These are phyloP conservation scores for Tylopilus sp. DNA, from an alignment of 1,284 basidiomycete genomes.

Conservation along the genomic window DNA sequence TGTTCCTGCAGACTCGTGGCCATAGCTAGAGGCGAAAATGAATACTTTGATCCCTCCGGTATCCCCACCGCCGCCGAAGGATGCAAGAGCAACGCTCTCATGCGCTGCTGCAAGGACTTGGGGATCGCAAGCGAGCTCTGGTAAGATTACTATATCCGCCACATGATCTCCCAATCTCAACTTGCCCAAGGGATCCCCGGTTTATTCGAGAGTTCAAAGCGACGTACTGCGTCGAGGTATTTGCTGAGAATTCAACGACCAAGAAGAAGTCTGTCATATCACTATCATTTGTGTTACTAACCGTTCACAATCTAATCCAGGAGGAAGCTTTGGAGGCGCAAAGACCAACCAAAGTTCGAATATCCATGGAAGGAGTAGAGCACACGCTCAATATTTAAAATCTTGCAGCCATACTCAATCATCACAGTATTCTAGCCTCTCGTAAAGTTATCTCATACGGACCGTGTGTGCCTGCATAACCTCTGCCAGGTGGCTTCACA, in stretches of 20 bases:
- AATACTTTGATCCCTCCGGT: slow-evolving; percentile 91
- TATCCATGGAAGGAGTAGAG: slow-evolving; percentile 84
- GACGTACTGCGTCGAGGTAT: slow-evolving; percentile 83
- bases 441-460: not conserved
- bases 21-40: slow-evolving; percentile 93
- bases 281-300: not conserved
- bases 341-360: slow-evolving; percentile 80
- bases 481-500: not conserved
- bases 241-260: slow-evolving; percentile 75
- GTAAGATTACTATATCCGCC: slow-evolving; percentile 42
- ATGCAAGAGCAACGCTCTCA: slow-evolving; percentile 95
- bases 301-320: slow-evolving; percentile 41
- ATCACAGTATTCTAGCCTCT: not conserved
- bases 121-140: slow-evolving; percentile 96
- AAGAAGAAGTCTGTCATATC: slow-evolving; percentile 81
- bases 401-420: not conserved
- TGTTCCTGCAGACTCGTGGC: slow-evolving; percentile 69
- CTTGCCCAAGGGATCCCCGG: slow-evolving; percentile 78
- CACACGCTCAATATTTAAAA: not conserved
- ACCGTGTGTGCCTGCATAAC: not conserved
- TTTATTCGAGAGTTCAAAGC: slow-evolving; percentile 94
- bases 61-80: slow-evolving; percentile 94
- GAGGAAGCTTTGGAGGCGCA: slow-evolving; percentile 89
- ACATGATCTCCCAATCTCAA: not conserved
- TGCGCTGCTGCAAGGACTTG: slow-evolving; percentile 98